Conservation (phyloP, 306 rosid genomes). For the Nissolia schottii region DNA sequence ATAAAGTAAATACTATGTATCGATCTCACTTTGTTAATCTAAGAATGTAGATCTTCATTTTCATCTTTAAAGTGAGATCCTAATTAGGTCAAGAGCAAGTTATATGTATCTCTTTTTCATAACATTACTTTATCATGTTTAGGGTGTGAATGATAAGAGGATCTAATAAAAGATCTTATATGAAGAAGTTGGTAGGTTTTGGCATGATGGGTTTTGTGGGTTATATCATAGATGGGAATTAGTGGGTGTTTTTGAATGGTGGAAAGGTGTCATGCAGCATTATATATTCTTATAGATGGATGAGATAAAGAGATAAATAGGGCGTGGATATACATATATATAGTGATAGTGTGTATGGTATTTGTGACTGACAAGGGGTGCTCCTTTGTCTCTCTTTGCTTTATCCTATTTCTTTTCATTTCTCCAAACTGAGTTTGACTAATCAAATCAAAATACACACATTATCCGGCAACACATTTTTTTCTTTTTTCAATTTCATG, state of each 20-base stretch:
- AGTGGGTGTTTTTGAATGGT: slow-evolving; percentile 16
- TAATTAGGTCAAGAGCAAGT: no score
- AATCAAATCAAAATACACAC: no score
- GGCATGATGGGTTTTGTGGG: slow-evolving; percentile 5
- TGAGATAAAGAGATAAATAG: background rate
- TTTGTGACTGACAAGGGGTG: slow-evolving; percentile 55
- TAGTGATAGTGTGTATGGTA: background rate
- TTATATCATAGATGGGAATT: no score
- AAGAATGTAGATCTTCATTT: no score
- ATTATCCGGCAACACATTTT: slow-evolving; percentile 60
- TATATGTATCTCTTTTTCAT: background rate
- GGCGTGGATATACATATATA: background rate
- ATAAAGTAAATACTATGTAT: no score
- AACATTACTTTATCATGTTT: background rate
- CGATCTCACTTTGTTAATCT: no score
- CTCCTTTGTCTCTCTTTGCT: slow-evolving; percentile 47
- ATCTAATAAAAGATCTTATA: background rate
- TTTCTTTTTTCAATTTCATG: no score
- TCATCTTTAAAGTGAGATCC: no score
- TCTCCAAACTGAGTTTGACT: slow-evolving; percentile 50
- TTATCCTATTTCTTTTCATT: slow-evolving; percentile 34
- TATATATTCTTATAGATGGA: background rate
- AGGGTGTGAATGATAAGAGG: background rate
- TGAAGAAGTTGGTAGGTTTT: background rate
- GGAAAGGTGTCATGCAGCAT: slow-evolving; percentile 23